Conservation (phyloP, 176 grass and related monocot species). For the Luzula sylvatica region DNA sequence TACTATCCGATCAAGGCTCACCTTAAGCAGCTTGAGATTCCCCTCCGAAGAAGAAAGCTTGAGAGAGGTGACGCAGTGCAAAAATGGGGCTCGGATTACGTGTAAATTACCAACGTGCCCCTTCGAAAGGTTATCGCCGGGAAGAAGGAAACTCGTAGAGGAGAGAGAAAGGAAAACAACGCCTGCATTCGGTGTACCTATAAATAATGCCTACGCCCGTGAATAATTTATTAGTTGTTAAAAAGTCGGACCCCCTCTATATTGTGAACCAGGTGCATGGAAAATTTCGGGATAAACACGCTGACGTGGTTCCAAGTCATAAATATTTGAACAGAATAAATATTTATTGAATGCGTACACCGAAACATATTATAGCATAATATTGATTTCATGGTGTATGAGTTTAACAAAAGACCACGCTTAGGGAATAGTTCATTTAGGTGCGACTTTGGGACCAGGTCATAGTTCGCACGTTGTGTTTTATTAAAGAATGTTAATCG, state of each 20-base stretch:
- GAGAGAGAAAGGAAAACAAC: background rate
- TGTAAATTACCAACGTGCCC: slow-evolving; percentile 41
- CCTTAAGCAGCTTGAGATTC: slow-evolving; percentile 18
- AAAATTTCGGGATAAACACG: background rate
- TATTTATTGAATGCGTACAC: slow-evolving; percentile 13
- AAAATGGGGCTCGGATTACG: background rate
- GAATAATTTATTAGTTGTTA: background rate
- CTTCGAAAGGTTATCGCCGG: slow-evolving; percentile 8
- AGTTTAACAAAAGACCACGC: background rate
- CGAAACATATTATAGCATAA: background rate
- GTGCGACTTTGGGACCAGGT: slow-evolving; percentile 32
- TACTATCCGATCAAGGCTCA: slow-evolving; percentile 6
- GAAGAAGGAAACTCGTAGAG: background rate
- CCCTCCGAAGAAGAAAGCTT: background rate
- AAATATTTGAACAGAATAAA: background rate
- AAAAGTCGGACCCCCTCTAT: too few relatives aligned
- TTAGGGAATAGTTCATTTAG: slow-evolving; percentile 12
- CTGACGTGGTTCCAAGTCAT: slow-evolving; percentile 4
- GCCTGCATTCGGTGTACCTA: background rate
- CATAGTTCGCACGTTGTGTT: slow-evolving; percentile 34
- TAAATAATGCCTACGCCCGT: too few relatives aligned
- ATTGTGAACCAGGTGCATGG: background rate
- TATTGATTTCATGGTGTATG: background rate
- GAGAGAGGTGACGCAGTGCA: background rate
- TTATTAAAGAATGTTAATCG: background rate